A percentile compares a stretch with the other conserved stretches of the same genome.
phyloP scores from a whole-genome alignment of 2,329 filamentous ascomycete genomes.

The Cladosporium sp. region DNA sequence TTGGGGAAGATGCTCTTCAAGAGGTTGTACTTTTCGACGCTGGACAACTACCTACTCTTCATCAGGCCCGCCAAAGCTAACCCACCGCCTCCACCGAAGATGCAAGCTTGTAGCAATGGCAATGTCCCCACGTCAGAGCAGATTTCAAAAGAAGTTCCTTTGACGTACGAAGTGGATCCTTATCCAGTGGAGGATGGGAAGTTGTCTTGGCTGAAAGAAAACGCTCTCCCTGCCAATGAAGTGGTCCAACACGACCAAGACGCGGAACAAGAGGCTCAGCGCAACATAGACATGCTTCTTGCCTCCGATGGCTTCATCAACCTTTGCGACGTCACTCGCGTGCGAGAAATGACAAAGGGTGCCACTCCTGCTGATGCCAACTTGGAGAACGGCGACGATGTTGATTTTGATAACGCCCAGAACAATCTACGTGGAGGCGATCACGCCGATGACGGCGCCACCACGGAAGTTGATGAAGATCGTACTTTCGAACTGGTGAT shows the following conservation, averaged over 20 bases:
- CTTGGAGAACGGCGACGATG: slow-evolving; percentile 50
- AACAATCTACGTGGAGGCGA: slow-evolving; percentile 11
- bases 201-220: slow-evolving; percentile 54
- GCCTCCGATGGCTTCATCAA: slow-evolving; percentile 63
- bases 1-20: slow-evolving; percentile 62
- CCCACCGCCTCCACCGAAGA: slow-evolving; percentile 55
- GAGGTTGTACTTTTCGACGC: slow-evolving; percentile 60
- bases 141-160: slow-evolving; percentile 54
- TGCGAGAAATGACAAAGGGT: slow-evolving; percentile 53
- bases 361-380: slow-evolving; percentile 50
- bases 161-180: slow-evolving; percentile 59
- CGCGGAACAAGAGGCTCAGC: slow-evolving; percentile 55
- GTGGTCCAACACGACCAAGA: slow-evolving; percentile 48
- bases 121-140: slow-evolving; percentile 52
- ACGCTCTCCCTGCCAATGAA: slow-evolving; percentile 18
- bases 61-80: slow-evolving; percentile 55
- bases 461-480: slow-evolving; percentile 51
- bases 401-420: slow-evolving; percentile 49
- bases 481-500: slow-evolving; percentile 60
- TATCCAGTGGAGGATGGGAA: slow-evolving; percentile 51
- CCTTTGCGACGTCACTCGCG: slow-evolving; percentile 53
- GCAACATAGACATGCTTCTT: slow-evolving; percentile 55
- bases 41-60: slow-evolving; percentile 62
- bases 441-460: slow-evolving; percentile 49
- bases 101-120: slow-evolving; percentile 40